phyloP scores from a whole-genome alignment of 2,329 filamentous ascomycete species.

The Sarocladium strictum region DNA sequence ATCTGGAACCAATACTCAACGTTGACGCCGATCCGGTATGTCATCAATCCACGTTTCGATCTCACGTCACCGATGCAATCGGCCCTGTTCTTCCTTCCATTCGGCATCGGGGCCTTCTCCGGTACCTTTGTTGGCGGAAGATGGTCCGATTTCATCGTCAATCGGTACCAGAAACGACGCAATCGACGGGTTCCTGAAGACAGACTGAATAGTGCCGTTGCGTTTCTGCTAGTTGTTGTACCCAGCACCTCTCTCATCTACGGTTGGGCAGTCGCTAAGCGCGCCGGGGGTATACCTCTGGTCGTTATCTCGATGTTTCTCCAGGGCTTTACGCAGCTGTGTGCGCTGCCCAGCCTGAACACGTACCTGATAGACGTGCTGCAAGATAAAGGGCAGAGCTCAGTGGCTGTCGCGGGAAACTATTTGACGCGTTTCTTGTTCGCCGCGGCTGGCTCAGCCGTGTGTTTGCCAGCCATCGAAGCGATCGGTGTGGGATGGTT shows the following conservation, averaged over 20 bases:
- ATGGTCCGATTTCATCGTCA: conserved; percentile 57
- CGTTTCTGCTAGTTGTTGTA: conserved; percentile 46
- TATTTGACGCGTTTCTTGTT: conserved; percentile 71
- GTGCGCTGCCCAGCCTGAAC: conserved; percentile 66
- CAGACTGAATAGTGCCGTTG: conserved; percentile 49
- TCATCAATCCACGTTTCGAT: conserved; percentile 64
- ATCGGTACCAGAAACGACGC: conserved; percentile 38
- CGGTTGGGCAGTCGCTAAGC: conserved; percentile 38
- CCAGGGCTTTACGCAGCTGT: conserved; percentile 64
- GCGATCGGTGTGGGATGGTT: conserved; percentile 73
- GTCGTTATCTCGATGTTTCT: conserved; percentile 65
- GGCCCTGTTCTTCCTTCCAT: conserved; percentile 65
- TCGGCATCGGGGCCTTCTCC: conserved; percentile 58
- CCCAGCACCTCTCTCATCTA: conserved; percentile 57
- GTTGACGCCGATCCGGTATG: conserved; percentile 62
- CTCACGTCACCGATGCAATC: conserved; percentile 59
- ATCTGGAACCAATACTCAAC: conserved; percentile 70
- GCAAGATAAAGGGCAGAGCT: conserved; percentile 44
- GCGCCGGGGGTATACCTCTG: conserved; percentile 41
- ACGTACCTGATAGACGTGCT: conserved; percentile 73
- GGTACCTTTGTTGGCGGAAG: conserved; percentile 63
- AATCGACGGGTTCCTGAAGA: conserved; percentile 59
- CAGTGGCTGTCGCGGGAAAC: conserved; percentile 69
- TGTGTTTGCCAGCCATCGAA: conserved; percentile 63
- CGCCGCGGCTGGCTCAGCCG: conserved; percentile 60